A percentile compares a stretch with the other conserved stretches of the same genome.
Conservation (phyloP, 1,139 yeast species). For the Taphrina flavorubra region DNA sequence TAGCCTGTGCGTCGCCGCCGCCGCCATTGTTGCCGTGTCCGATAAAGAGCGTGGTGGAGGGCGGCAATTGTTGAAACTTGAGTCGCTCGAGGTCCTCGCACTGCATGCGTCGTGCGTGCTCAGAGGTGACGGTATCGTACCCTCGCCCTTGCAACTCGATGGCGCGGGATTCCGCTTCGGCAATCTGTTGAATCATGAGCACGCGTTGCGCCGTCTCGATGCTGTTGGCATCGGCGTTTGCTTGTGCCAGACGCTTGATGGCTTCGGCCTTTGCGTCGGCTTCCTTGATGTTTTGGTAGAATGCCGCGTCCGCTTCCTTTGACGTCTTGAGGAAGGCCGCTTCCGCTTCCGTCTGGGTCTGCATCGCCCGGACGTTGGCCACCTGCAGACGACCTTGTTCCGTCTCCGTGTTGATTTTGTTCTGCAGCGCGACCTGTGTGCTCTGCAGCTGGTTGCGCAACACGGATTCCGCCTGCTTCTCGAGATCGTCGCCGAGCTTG, state of each 20-base stretch:
- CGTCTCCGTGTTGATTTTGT: constrained; percentile 32
- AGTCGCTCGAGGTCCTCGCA: constrained; percentile 27
- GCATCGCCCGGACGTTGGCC: constrained; percentile 19
- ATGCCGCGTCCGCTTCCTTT: constrained; percentile 29
- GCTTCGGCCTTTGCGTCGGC: constrained; percentile 34
- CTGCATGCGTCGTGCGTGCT: constrained; percentile 22
- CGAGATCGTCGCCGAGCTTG: constrained; percentile 34
- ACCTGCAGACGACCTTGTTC: constrained; percentile 32
- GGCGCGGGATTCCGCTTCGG: constrained; percentile 27
- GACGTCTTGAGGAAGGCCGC: constrained; percentile 13
- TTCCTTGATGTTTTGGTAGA: constrained; percentile 18
- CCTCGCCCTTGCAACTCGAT: constrained; percentile 29
- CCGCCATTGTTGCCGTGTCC: background rate
- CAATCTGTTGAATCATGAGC: constrained; percentile 23
- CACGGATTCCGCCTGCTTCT: constrained; percentile 35
- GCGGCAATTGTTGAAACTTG: constrained; percentile 13
- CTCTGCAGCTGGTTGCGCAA: constrained; percentile 27
- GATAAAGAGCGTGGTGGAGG: constrained; percentile 23
- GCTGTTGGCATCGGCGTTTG: constrained; percentile 29
- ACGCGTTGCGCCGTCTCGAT: constrained; percentile 30
- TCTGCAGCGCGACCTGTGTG: constrained; percentile 32
- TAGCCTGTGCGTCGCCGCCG: background rate
- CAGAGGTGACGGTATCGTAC: constrained; percentile 20
- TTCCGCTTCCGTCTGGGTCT: constrained; percentile 28
- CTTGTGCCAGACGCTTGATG: constrained; percentile 35